A percentile compares a stretch with the other conserved stretches of the same genome.
These are phyloP conservation scores for Macrophomina phaseolina DNA, from an alignment of 2,329 filamentous ascomycete species.

Conservation along the genomic window DNA sequence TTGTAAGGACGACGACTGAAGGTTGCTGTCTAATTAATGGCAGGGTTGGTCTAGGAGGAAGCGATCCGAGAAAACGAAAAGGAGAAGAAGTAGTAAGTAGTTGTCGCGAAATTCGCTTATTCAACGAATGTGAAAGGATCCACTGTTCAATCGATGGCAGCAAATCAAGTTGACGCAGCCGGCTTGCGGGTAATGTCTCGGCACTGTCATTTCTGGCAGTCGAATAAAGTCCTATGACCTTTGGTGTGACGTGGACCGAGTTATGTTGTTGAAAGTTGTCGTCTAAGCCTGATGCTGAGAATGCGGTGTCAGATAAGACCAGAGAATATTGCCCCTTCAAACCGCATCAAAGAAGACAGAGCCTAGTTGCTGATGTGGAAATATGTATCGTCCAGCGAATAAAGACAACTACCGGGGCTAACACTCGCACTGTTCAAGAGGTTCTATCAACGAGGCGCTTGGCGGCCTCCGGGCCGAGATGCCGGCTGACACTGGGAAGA, in stretches of 20 bases:
- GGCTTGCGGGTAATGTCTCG: no score
- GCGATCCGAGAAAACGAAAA: background rate
- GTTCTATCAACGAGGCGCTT: background rate
- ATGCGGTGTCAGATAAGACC: no score
- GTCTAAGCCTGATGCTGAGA: no score
- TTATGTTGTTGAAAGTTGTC: no score
- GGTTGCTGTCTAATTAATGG: background rate
- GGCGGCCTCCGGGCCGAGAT: background rate
- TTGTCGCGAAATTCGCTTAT: background rate
- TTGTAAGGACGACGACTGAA: background rate
- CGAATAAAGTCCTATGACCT: no score
- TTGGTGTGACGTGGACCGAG: no score
- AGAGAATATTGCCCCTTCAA: no score
- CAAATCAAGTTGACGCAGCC: background rate
- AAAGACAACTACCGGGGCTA: background rate
- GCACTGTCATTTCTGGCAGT: no score
- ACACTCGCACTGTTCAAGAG: background rate
- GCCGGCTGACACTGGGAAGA: background rate
- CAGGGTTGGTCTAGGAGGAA: slow-evolving; percentile 5
- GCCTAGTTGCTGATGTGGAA: background rate
- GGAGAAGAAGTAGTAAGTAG: no score
- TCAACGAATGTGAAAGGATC: background rate
- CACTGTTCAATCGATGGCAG: background rate
- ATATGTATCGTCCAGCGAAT: background rate
- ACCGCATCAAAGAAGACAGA: background rate